Conservation (phyloP, 805 yeast genomes). For the Helenozyma baotianmanensis region DNA sequence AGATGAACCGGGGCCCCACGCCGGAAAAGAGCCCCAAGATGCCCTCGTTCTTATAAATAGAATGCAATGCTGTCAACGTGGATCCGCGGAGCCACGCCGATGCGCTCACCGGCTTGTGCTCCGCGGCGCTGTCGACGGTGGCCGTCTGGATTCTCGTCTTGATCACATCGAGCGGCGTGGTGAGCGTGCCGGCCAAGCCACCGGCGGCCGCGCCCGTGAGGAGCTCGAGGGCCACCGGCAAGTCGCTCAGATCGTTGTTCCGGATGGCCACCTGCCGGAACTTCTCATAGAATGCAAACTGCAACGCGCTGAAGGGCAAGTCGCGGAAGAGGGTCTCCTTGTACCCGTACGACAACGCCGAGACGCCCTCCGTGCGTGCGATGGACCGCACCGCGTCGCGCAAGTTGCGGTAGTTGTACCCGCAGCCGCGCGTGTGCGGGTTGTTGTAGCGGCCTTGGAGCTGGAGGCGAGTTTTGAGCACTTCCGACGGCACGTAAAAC, state of each 20-base stretch:
- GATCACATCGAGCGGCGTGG: slow-evolving; percentile 89
- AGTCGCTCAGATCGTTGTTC: slow-evolving; percentile 31
- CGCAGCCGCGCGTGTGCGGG: slow-evolving; percentile 62
- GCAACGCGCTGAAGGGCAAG: slow-evolving; percentile 92
- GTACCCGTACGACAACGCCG: slow-evolving; percentile 83
- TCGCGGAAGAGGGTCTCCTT: slow-evolving; percentile 92
- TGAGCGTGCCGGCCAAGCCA: slow-evolving; percentile 81
- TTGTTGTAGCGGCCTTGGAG: slow-evolving; percentile 86
- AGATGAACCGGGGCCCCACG: slow-evolving; percentile 91
- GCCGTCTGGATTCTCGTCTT: slow-evolving; percentile 94
- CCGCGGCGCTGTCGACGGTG: slow-evolving; percentile 25
- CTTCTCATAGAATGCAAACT: slow-evolving; percentile 91
- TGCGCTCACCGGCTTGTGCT: slow-evolving; percentile 3
- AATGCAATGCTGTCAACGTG: slow-evolving; percentile 28
- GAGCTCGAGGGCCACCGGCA: slow-evolving; percentile 61
- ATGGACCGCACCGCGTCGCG: slow-evolving; percentile 67
- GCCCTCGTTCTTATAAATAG: slow-evolving; percentile 70
- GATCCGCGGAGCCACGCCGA: slow-evolving; percentile 21
- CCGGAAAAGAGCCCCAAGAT: slow-evolving; percentile 80
- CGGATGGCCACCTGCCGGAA: slow-evolving; percentile 59
- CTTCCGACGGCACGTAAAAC: slow-evolving; percentile 93
- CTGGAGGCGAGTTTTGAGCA: slow-evolving; percentile 87
- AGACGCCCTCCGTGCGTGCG: slow-evolving; percentile 62
- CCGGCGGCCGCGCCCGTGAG: slow-evolving; percentile 95
- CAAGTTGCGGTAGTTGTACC: slow-evolving; percentile 81